Evolutionary conservation across 2,329 filamentous ascomycete genomes (phyloP).

Genomic region (Talaromyces rugulosus): DNA sequence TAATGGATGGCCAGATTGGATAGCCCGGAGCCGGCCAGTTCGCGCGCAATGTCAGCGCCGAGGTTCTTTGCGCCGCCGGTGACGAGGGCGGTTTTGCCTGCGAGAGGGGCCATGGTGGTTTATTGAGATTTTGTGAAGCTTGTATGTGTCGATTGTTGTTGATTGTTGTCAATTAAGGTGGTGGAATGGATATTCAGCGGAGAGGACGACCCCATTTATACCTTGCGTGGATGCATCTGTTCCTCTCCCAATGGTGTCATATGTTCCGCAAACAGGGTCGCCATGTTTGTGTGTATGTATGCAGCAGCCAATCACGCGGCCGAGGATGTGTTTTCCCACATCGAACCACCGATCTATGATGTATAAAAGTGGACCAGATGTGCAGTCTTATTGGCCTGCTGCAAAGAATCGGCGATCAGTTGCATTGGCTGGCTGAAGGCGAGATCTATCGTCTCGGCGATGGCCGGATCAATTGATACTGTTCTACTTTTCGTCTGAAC

Average conservation of each 20-base stretch:
- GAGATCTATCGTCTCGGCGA: not conserved
- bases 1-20: conserved; percentile 38
- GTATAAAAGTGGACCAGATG: not conserved
- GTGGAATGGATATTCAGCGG: not conserved
- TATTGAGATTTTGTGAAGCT: not conserved
- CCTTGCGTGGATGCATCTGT: not conserved
- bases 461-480: not conserved
- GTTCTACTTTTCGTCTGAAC: too few relatives aligned
- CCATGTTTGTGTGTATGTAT: too few relatives aligned
- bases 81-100: conserved; percentile 39
- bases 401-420: not conserved
- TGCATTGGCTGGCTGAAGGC: not conserved
- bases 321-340: not conserved
- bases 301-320: not conserved
- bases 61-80: conserved; percentile 43
- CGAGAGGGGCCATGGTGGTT: conserved; percentile 19
- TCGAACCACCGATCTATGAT: not conserved
- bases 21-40: conserved; percentile 33
- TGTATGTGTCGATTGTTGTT: not conserved
- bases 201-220: not conserved
- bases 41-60: conserved; percentile 35
- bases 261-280: not conserved
- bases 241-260: not conserved
- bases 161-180: not conserved
- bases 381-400: not conserved